These are phyloP conservation scores for Mrakia hoshinonis DNA, from an alignment of 768 basidiomycete species.

Conservation along the genomic window DNA sequence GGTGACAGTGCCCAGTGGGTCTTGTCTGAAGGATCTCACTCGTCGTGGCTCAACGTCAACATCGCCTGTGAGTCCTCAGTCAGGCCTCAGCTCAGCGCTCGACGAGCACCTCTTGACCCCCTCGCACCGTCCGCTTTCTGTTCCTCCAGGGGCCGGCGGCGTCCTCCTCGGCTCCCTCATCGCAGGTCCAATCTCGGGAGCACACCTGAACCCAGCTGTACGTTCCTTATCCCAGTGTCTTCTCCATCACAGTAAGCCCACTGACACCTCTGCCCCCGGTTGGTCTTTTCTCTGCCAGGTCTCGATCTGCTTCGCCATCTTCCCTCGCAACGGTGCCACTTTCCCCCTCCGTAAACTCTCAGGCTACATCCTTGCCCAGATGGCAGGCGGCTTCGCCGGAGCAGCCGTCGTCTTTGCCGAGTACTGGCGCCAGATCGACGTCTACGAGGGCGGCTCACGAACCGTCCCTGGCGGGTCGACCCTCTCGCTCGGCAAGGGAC, in stretches of 20 bases:
- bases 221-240: neutral
- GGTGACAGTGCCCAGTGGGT: slow-evolving; percentile 20
- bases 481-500: slow-evolving; percentile 1
- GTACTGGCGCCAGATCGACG: slow-evolving; percentile 22
- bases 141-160: slow-evolving; percentile 22
- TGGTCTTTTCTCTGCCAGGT: slow-evolving; percentile 7
- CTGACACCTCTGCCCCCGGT: neutral
- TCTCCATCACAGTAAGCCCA: neutral
- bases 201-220: slow-evolving; percentile 29
- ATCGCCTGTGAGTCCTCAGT: slow-evolving; percentile 19
- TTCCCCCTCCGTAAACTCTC: slow-evolving; percentile 23
- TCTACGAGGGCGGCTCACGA: slow-evolving; percentile 10
- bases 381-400: slow-evolving; percentile 27
- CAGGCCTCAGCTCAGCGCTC: neutral
- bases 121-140: neutral
- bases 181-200: slow-evolving; percentile 24
- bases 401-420: slow-evolving; percentile 23
- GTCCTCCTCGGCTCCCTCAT: slow-evolving; percentile 23
- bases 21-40: slow-evolving; percentile 12
- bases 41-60: slow-evolving; percentile 26
- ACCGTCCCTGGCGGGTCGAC: slow-evolving; percentile 12
- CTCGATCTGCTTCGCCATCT: slow-evolving; percentile 18
- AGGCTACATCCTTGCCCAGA: slow-evolving; percentile 22
- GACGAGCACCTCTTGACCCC: neutral
- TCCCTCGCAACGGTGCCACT: slow-evolving; percentile 15